Base-by-base conservation (phyloP, 345 rosid species). In the Citrus inodora region DNA sequence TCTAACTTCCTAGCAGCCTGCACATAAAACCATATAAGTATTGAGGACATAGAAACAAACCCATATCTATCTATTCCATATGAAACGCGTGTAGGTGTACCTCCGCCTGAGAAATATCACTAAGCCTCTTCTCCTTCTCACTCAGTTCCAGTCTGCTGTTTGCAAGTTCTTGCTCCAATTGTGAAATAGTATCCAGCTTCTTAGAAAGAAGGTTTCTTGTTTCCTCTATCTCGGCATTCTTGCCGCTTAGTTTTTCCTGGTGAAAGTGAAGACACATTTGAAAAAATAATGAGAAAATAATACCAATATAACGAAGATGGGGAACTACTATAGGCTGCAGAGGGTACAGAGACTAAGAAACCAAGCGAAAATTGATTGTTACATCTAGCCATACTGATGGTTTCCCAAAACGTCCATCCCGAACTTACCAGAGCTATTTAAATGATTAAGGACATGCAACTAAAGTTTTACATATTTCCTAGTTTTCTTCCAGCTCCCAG, bases 161-260 rank as follows among this genome's bases (percentile, higher is more conserved):
- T 75, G 89, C 81, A 83, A 96, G 86, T 76, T 92, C 93, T 82
- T 84, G 89, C 89, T 94, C 97, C 87, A 92, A 76, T 79, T 81
- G 85, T 0, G 84, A 82, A 78, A 96, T 76, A 67, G 83, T 87
- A 63, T 87, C 92, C 80, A 89, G 91, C 84, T 86, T 90, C 79
- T 83, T 86, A 24, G 87, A 79, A 76, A 90, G 73, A 78, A 83
- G 83, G 48, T 74, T 83, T 80, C 82, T 85, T 24, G 79, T 63
- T 62, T 88, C 98, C 74, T 90, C 93, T 22, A 88, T 84, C 84
- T 91, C 89, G 77, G 84, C 77, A 73, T 91, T 95, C 85, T 86
- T 92, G 75, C 76, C 87, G 83, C 85, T 90, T 87, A 92, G 67
- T 76, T 88, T 92, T 70, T 83, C 94, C 99, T 96, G 86, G 37